phyloP scores from a whole-genome alignment of 2,329 filamentous ascomycete species.

The Orbilia quercus region DNA sequence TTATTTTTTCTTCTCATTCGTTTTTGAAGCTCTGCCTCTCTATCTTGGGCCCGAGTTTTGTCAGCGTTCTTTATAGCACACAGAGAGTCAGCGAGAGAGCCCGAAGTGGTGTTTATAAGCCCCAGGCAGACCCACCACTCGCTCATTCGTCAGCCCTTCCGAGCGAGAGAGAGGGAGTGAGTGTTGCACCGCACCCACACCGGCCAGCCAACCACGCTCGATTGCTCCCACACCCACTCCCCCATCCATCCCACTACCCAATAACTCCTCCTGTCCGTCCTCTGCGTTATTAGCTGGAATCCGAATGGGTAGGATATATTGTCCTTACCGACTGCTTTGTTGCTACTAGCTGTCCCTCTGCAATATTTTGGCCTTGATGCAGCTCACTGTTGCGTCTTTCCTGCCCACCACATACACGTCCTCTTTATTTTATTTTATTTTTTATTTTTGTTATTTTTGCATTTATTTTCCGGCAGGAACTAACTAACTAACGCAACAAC shows the following conservation, averaged over 20 bases:
- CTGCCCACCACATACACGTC: conserved; percentile 50
- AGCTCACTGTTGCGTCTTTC: conserved; percentile 54
- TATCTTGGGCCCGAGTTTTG: conserved; percentile 15
- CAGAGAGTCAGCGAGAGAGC: background rate
- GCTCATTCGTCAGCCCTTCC: conserved; percentile 55
- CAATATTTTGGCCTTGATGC: conserved; percentile 30
- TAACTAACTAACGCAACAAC: too few species aligned
- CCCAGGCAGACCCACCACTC: conserved; percentile 44
- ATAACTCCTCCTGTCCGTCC: conserved; percentile 21
- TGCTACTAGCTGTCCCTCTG: conserved; percentile 36
- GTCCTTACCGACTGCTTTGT: conserved; percentile 41
- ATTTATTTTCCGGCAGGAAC: conserved; percentile 50
- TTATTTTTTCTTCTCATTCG: background rate
- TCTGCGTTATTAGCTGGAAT: conserved; percentile 29
- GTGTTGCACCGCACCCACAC: conserved; percentile 24
- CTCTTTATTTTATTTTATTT: conserved; percentile 43
- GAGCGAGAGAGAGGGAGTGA: conserved; percentile 21
- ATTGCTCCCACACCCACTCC: conserved; percentile 50
- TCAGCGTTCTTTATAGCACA: conserved; percentile 13
- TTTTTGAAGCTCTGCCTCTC: background rate
- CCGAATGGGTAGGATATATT: background rate
- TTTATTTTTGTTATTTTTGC: too few species aligned
- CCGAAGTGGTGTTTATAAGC: conserved; percentile 50
- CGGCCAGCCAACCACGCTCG: conserved; percentile 48
- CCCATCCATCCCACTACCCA: conserved; percentile 22